Evolutionary conservation across 352 stramenopile genomes (phyloP).

Genomic region (Phytophthora pisi): DNA sequence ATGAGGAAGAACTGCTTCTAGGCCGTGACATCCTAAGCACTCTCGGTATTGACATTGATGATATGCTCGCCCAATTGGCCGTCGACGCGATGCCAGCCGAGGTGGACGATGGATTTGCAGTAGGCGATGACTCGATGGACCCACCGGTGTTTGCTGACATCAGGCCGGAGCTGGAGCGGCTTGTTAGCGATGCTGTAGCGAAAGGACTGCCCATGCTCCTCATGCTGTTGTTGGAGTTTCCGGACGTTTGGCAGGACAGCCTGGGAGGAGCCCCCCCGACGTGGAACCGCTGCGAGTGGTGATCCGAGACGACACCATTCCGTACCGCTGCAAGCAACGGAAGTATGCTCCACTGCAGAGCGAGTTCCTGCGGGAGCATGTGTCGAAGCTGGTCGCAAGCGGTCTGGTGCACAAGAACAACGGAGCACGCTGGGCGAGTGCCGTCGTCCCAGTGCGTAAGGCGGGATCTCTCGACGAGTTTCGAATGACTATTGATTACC

Average conservation of each 20-base stretch:
- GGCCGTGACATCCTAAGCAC: neutral
- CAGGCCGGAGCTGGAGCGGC: neutral
- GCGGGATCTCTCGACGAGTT: neutral
- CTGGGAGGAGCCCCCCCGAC: neutral
- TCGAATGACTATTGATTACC: neutral
- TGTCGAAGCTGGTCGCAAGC: neutral
- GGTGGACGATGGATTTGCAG: neutral
- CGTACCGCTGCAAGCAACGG: too few species aligned
- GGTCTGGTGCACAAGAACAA: neutral
- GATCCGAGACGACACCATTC: too few species aligned
- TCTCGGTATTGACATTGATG: neutral
- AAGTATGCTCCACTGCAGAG: too few species aligned
- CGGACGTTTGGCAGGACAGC: neutral
- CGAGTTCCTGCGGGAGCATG: neutral
- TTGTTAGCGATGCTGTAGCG: neutral
- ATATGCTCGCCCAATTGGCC: neutral
- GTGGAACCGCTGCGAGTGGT: neutral
- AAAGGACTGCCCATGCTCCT: neutral
- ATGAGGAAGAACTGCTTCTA: neutral
- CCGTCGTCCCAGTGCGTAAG: neutral
- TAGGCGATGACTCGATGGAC: neutral
- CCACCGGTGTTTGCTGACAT: neutral
- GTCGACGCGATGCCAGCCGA: neutral
- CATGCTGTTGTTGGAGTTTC: neutral
- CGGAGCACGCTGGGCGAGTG: neutral